Percentiles rank a stretch among this genome's conserved stretches.
These are phyloP conservation scores for Blastobotrys peoriensis DNA, from an alignment of 805 yeast genomes.

Conservation along the genomic window DNA sequence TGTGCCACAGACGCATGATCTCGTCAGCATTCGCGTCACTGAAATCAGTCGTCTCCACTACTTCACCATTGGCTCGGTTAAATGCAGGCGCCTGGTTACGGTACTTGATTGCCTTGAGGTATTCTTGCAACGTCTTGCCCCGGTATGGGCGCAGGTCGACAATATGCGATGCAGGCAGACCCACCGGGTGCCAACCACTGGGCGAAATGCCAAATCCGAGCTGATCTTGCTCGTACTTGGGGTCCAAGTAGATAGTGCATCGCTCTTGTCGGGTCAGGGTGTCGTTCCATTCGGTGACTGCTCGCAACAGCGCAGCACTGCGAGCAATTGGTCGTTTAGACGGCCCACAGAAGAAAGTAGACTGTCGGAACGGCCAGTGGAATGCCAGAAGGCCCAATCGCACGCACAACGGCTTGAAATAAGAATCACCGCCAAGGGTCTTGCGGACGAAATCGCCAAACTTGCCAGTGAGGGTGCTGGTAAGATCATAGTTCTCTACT, in stretches of 20 bases:
- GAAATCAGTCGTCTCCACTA: constrained; percentile 32
- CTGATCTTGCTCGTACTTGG: constrained; percentile 32
- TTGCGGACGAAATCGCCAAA: constrained; percentile 24
- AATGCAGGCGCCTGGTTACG: constrained; percentile 35
- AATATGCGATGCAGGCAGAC: constrained; percentile 37
- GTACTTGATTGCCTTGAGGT: constrained; percentile 38
- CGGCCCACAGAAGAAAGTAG: constrained; percentile 36
- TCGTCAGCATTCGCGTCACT: constrained; percentile 28
- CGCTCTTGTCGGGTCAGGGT: constrained; percentile 24
- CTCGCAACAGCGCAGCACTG: constrained; percentile 35
- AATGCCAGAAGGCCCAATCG: constrained; percentile 38
- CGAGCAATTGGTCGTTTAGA: constrained; percentile 38
- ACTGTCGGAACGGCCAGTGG: constrained; percentile 42
- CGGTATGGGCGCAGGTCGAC: constrained; percentile 35
- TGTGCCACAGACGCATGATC: constrained; percentile 34
- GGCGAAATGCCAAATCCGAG: constrained; percentile 33
- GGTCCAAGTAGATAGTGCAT: constrained; percentile 36
- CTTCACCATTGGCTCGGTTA: constrained; percentile 32
- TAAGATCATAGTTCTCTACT: constrained; percentile 35
- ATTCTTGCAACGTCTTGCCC: constrained; percentile 31
- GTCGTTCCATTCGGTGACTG: constrained; percentile 35
- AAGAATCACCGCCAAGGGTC: constrained; percentile 31
- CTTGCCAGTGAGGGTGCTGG: constrained; percentile 30
- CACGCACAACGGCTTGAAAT: constrained; percentile 31
- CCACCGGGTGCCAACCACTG: constrained; percentile 35